Evolutionary conservation across 805 yeast species (phyloP).

Genomic region (Komagataella mondaviorum): DNA sequence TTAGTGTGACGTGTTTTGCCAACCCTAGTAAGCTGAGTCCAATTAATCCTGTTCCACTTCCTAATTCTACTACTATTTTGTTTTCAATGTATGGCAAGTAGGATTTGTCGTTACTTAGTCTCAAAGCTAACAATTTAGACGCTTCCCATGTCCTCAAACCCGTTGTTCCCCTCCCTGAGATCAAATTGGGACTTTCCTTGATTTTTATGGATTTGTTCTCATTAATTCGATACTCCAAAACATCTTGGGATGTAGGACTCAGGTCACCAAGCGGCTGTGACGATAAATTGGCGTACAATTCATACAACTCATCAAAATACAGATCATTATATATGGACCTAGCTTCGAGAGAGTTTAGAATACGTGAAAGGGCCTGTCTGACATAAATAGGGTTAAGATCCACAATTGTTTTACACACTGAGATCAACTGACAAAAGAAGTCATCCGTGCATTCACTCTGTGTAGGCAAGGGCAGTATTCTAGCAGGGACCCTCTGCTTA

Average conservation of each 20-base stretch:
- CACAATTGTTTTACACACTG: not conserved
- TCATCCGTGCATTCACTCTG: not conserved
- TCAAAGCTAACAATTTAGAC: constrained; percentile 42
- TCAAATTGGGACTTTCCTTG: constrained; percentile 47
- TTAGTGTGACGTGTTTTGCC: constrained; percentile 23
- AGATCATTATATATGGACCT: not conserved
- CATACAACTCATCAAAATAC: constrained; percentile 1
- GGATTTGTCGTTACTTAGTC: not conserved
- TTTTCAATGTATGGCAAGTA: constrained; percentile 2
- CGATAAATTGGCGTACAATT: not conserved
- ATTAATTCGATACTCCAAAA: not conserved
- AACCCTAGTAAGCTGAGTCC: constrained; percentile 28
- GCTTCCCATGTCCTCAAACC: constrained; percentile 95
- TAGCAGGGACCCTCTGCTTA: not conserved
- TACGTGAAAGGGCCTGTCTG: not conserved
- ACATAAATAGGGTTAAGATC: not conserved
- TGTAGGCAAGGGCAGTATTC: not conserved
- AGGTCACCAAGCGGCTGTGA: not conserved
- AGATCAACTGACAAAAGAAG: not conserved
- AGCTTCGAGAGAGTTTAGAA: not conserved
- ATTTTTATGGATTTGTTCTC: constrained; percentile 16
- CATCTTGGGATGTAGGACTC: constrained; percentile 1
- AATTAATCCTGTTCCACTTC: constrained; percentile 84
- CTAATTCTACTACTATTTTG: constrained; percentile 51
- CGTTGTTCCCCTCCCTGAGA: constrained; percentile 72